These are phyloP conservation scores for Tilletia walkeri DNA, from an alignment of 1,284 basidiomycete species.

Conservation along the genomic window DNA sequence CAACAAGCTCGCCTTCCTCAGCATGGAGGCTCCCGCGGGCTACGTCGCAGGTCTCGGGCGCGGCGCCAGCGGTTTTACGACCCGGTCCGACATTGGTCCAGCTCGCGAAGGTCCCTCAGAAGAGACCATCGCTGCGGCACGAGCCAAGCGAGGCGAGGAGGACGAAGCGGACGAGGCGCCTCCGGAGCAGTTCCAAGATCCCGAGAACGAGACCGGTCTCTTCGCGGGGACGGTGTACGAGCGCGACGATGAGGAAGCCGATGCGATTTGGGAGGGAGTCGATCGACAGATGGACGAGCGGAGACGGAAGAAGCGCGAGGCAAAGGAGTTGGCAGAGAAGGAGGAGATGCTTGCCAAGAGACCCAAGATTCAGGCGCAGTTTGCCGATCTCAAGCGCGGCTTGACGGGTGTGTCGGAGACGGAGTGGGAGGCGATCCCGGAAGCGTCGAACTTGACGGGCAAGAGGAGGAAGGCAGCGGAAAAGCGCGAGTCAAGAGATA, in stretches of 20 bases:
- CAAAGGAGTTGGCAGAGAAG: constrained; percentile 70
- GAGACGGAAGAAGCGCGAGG: constrained; percentile 76
- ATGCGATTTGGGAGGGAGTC: constrained; percentile 86
- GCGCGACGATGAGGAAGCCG: constrained; percentile 95
- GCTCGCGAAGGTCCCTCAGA: constrained; percentile 89
- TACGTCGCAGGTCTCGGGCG: constrained; percentile 54
- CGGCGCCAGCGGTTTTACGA: constrained; percentile 90
- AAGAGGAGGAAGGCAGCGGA: constrained; percentile 81
- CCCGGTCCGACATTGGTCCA: constrained; percentile 96
- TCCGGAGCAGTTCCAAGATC: constrained; percentile 88
- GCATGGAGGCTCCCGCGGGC: constrained; percentile 50
- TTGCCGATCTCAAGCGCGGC: constrained; percentile 89
- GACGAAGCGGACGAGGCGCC: constrained; percentile 62
- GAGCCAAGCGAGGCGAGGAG: constrained; percentile 22
- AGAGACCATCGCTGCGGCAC: constrained; percentile 72
- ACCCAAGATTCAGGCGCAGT: constrained; percentile 88
- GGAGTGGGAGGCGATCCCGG: constrained; percentile 92
- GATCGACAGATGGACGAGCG: constrained; percentile 87
- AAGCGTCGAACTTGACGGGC: constrained; percentile 90
- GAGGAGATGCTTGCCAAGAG: constrained; percentile 68
- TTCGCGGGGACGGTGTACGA: constrained; percentile 96
- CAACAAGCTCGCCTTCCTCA: constrained; percentile 31
- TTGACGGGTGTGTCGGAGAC: constrained; percentile 79
- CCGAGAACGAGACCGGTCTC: constrained; percentile 92
- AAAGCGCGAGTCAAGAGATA: constrained; percentile 62